A percentile compares a stretch with the other conserved stretches of the same genome.
Conservation (phyloP, 1,284 basidiomycete genomes). For the Malassezia psittaci region DNA sequence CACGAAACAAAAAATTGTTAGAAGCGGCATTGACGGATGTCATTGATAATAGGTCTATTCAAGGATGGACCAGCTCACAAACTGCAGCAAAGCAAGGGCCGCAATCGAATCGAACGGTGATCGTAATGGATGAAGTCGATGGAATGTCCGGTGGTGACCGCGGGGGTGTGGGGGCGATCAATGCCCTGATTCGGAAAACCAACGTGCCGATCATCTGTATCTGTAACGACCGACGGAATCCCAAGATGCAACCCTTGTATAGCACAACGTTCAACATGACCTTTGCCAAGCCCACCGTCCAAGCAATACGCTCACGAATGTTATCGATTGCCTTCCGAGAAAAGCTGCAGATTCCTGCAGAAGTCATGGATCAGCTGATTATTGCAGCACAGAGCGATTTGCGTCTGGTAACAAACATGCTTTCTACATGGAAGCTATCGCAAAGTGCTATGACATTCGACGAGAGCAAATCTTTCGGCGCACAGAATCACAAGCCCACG, state of each 20-base stretch:
- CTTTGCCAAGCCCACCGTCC: slow-evolving; percentile 34
- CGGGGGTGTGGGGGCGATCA: slow-evolving; percentile 86
- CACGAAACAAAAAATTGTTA: slow-evolving; percentile 88
- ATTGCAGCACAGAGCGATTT: slow-evolving; percentile 84
- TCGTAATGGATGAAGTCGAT: slow-evolving; percentile 99
- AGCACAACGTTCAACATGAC: slow-evolving; percentile 64
- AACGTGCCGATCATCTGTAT: slow-evolving; percentile 97
- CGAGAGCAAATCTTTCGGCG: slow-evolving; percentile 66
- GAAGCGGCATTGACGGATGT: slow-evolving; percentile 56
- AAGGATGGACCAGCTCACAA: slow-evolving; percentile 62
- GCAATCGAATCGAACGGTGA: slow-evolving; percentile 68
- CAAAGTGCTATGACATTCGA: slow-evolving; percentile 50
- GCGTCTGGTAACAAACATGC: slow-evolving; percentile 91
- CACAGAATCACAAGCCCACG: slow-evolving; percentile 70
- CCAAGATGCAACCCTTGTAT: slow-evolving; percentile 80
- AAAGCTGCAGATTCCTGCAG: slow-evolving; percentile 76
- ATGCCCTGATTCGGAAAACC: slow-evolving; percentile 83
- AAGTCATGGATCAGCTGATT: slow-evolving; percentile 85
- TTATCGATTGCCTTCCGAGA: slow-evolving; percentile 60
- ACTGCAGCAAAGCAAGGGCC: slow-evolving; percentile 31
- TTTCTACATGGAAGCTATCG: slow-evolving; percentile 72
- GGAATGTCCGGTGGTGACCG: slow-evolving; percentile 97
- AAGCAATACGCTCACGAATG: slow-evolving; percentile 51
- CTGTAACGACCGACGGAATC: slow-evolving; percentile 75
- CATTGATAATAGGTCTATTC: slow-evolving; percentile 61